A percentile compares a stretch with the other conserved stretches of the same genome.
These are phyloP conservation scores for Phlebiopsis gigantea DNA, from an alignment of 768 basidiomycete genomes.

Conservation along the genomic window DNA sequence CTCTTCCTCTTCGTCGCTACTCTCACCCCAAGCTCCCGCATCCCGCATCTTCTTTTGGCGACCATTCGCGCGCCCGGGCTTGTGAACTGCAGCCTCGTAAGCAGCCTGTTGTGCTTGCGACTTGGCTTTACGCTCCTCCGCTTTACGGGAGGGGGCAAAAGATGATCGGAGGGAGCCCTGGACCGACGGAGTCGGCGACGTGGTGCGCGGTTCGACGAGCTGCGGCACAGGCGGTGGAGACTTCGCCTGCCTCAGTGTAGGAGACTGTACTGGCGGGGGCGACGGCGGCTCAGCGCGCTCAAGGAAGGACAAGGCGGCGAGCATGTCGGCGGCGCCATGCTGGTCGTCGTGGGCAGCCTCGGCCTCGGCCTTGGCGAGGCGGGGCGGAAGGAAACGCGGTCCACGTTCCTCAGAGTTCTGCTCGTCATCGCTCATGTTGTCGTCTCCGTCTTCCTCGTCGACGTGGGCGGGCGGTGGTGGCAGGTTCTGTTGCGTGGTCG, in stretches of 20 bases:
- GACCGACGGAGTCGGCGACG: constrained; percentile 22
- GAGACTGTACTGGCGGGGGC: constrained; percentile 25
- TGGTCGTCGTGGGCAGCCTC: constrained; percentile 17
- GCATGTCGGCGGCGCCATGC: constrained; percentile 51
- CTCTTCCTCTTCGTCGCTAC: constrained; percentile 79
- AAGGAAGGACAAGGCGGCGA: constrained; percentile 76
- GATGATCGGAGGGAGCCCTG: constrained; percentile 65
- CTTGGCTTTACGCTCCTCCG: constrained; percentile 80
- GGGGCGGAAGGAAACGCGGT: constrained; percentile 9
- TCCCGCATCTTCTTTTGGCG: constrained; percentile 36
- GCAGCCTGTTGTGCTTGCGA: constrained; percentile 81
- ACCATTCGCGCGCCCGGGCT: constrained; percentile 58
- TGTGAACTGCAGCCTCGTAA: constrained; percentile 68
- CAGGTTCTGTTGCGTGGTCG: constrained; percentile 5
- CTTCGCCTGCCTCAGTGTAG: constrained; percentile 27
- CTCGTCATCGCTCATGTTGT: constrained; percentile 8
- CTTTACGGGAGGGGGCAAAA: constrained; percentile 81
- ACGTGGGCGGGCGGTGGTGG: constrained; percentile 6
- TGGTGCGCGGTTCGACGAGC: constrained; percentile 20
- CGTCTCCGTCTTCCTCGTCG: constrained; percentile 10
- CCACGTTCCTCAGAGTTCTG: constrained; percentile 8
- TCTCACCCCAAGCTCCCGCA: constrained; percentile 56
- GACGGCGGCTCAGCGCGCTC: constrained; percentile 39
- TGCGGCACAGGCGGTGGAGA: constrained; percentile 26
- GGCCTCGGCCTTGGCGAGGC: constrained; percentile 7